phyloP scores from a whole-genome alignment of 1,284 basidiomycete genomes.

The Pseudozyma thailandica region DNA sequence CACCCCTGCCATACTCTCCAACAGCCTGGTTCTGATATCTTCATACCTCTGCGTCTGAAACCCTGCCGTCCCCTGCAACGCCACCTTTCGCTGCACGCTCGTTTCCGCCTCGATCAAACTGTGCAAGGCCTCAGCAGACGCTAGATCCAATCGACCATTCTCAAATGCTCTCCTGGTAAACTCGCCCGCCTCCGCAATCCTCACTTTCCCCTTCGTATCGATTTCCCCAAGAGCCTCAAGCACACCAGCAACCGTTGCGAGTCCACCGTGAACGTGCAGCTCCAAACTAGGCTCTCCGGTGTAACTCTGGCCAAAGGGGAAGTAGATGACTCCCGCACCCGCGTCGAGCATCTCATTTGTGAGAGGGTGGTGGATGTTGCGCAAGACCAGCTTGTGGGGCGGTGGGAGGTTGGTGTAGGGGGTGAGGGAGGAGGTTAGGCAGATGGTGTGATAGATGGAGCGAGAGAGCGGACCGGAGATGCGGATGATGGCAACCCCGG shows the following conservation, averaged over 20 bases:
- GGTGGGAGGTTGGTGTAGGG: slow-evolving; percentile 64
- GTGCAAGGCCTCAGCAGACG: slow-evolving; percentile 83
- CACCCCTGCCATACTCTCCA: slow-evolving; percentile 78
- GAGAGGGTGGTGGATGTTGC: slow-evolving; percentile 76
- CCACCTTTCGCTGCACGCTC: slow-evolving; percentile 79
- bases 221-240: slow-evolving; percentile 72
- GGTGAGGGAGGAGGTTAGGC: slow-evolving; percentile 57
- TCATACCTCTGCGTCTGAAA: slow-evolving; percentile 72
- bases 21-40: slow-evolving; percentile 74
- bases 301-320: slow-evolving; percentile 79
- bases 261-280: slow-evolving; percentile 86
- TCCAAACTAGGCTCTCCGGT: slow-evolving; percentile 85
- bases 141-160: slow-evolving; percentile 81
- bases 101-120: slow-evolving; percentile 88
- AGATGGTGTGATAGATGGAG: slow-evolving; percentile 75
- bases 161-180: slow-evolving; percentile 85
- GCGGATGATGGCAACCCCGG: slow-evolving; percentile 81
- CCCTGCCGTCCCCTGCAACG: slow-evolving; percentile 76
- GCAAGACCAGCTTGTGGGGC: slow-evolving; percentile 78
- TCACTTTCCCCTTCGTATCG: slow-evolving; percentile 68
- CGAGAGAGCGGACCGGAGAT: slow-evolving; percentile 80
- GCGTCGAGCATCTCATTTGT: slow-evolving; percentile 79
- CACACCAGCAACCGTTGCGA: slow-evolving; percentile 78
- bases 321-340: slow-evolving; percentile 79
- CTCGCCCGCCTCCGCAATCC: slow-evolving; percentile 84